Evolutionary conservation across 768 basidiomycete genomes (phyloP).

Genomic region (Boletus rubropictus): DNA sequence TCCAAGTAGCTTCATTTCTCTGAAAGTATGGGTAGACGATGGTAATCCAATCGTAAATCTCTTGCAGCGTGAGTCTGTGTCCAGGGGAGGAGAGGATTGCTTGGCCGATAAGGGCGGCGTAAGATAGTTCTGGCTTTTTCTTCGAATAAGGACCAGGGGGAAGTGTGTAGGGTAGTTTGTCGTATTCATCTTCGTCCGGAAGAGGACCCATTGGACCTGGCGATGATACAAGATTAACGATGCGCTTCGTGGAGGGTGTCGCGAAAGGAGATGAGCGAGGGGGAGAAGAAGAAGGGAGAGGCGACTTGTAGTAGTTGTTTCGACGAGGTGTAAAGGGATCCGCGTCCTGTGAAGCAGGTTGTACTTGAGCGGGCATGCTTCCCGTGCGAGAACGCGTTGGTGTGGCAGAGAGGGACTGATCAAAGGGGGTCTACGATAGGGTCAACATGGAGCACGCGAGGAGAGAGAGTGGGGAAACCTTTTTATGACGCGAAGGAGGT

Average conservation of each 20-base stretch:
- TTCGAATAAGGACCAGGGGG: constrained; percentile 81
- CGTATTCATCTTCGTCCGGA: constrained; percentile 61
- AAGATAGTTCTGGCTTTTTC: constrained; percentile 80
- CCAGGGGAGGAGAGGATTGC: constrained; percentile 82
- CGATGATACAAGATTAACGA: constrained; percentile 77
- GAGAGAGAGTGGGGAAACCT: constrained; percentile 11
- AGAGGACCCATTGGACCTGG: constrained; percentile 69
- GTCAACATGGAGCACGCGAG: constrained; percentile 1
- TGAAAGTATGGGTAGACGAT: constrained; percentile 92
- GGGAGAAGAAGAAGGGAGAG: constrained; percentile 58
- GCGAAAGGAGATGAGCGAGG: constrained; percentile 54
- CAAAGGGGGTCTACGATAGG: constrained; percentile 17
- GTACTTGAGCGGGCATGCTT: constrained; percentile 27
- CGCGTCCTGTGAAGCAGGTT: constrained; percentile 31
- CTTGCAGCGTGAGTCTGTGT: constrained; percentile 83
- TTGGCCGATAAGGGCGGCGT: constrained; percentile 94
- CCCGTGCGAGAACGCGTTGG: constrained; percentile 32
- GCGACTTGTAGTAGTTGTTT: constrained; percentile 39
- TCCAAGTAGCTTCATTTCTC: constrained; percentile 91
- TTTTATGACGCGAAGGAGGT: constrained; percentile 29
- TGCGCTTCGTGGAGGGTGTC: constrained; percentile 50
- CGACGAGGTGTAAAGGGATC: constrained; percentile 49
- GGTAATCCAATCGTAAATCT: constrained; percentile 96
- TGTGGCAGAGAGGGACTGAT: constrained; percentile 43
- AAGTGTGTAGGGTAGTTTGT: constrained; percentile 64